Conservation (phyloP, 176 grass and related monocot species). For the Triticum dicoccoides region DNA sequence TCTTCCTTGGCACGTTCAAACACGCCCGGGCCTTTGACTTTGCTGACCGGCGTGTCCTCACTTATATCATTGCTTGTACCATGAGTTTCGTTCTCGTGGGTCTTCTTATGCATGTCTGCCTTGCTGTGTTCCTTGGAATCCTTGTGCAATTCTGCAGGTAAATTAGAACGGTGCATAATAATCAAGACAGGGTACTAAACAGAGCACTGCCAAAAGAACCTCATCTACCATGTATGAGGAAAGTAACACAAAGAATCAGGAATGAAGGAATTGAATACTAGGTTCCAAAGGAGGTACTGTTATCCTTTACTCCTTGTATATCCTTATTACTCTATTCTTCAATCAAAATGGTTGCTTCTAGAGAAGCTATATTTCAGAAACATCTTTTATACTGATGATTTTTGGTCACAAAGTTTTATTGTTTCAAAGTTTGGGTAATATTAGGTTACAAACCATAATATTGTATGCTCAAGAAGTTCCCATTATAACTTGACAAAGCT, state of each 20-base stretch:
- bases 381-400: background rate
- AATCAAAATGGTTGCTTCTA: background rate
- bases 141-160: constrained; percentile 27
- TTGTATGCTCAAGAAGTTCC: background rate
- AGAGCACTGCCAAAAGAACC: background rate
- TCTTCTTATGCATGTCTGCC: constrained; percentile 35
- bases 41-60: constrained; percentile 49
- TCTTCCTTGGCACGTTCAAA: constrained; percentile 84
- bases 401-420: background rate
- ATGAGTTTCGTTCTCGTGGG: constrained; percentile 61
- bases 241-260: background rate
- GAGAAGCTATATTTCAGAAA: background rate
- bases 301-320: background rate
- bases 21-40: constrained; percentile 67
- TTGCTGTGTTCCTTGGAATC: constrained; percentile 33
- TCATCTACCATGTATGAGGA: background rate
- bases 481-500: background rate
- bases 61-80: constrained; percentile 62
- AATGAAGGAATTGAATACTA: background rate
- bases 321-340: background rate
- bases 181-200: background rate
- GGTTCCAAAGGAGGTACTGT: background rate
- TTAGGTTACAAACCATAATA: background rate
- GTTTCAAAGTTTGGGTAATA: background rate
- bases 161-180: background rate